phyloP scores from a whole-genome alignment of 192 early-diverging fungal genomes.

The Cetraspora pellucida region DNA sequence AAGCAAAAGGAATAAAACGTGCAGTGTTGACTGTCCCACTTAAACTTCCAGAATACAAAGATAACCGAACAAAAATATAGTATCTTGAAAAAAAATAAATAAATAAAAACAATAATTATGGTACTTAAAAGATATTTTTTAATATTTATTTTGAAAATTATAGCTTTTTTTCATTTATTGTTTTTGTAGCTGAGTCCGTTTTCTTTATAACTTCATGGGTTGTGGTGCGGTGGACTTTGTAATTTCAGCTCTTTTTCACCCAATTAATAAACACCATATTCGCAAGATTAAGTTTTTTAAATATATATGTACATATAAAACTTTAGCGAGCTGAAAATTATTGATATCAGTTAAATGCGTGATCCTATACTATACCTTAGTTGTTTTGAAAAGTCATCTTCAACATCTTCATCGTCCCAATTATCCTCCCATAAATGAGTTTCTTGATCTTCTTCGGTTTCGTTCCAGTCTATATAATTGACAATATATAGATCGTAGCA shows the following conservation, averaged over 20 bases:
- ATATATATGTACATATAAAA: not conserved
- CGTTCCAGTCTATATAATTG: constrained; percentile 66
- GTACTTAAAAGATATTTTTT: too few species aligned
- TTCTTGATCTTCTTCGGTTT: constrained; percentile 75
- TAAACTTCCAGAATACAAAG: constrained; percentile 42
- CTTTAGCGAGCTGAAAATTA: not conserved
- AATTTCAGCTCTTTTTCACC: constrained; percentile 12
- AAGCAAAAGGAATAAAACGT: constrained; percentile 33
- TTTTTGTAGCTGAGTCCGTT: too few species aligned
- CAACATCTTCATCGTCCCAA: constrained; percentile 91
- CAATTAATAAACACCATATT: not conserved
- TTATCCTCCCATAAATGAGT: constrained; percentile 81
- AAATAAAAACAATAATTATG: too few species aligned
- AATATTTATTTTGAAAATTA: too few species aligned
- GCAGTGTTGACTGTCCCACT: constrained; percentile 43
- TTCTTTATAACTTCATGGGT: constrained; percentile 22
- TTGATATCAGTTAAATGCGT: not conserved
- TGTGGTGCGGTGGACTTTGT: constrained; percentile 28
- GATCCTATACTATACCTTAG: constrained; percentile 49
- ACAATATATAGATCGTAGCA: not conserved
- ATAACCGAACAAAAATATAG: constrained; percentile 24
- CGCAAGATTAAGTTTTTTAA: not conserved
- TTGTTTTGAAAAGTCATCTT: constrained; percentile 93
- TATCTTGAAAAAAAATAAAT: too few species aligned
- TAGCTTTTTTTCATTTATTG: too few species aligned